Evolutionary conservation across 257 asterid species (phyloP), one percentile per base, ranked within the genome.

Genomic region (Fraxinus pennsylvanica): DNA sequence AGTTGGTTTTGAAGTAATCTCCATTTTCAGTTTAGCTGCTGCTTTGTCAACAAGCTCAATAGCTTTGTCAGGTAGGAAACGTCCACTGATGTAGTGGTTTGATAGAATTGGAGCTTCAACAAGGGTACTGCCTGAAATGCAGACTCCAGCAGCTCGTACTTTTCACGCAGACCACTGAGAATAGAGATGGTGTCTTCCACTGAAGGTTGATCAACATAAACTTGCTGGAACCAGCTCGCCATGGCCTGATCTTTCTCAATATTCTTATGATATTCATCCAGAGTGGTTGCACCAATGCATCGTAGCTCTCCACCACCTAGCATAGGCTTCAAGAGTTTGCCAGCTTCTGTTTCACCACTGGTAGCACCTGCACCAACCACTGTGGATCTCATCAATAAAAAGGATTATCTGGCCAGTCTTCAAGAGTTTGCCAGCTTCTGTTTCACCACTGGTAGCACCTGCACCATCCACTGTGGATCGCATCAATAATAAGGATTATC

Each of bases 311-410:
- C 99, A 74, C 97, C 82, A 33, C 36, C 36, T 3, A 94, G 97
- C 99, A 94, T 92, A 67, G 98, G 98, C 81, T 94, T 94, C 74
- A 92, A 87, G 73, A 94, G 94, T 86, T 94, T 94, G 54, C 97
- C 97, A 79, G 98, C 98, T 87, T 94, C 97, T 97, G 92, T 91
- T 43, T 97, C 97, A 78, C 99, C 97, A 82, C 78, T 88, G 14
- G 96, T 90, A 75, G 97, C 98, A 85, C 97, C 98, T 92, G 87
- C 97, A 36, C 98, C 98, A 71, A 93, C 97, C 74, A 95, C 99
- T 32, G 98, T 90, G 99, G 74, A 95, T 95, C 87, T 95, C 99
- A 82, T 95, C 99, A 76, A 95, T 95, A 71, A 93, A 95, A 78
- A 95, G 93, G 76, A 95, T 74, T 76, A 93, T 90, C 68, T 95